Conservation (phyloP, 106 monocot species). For the Phalaenopsis aphrodite region DNA sequence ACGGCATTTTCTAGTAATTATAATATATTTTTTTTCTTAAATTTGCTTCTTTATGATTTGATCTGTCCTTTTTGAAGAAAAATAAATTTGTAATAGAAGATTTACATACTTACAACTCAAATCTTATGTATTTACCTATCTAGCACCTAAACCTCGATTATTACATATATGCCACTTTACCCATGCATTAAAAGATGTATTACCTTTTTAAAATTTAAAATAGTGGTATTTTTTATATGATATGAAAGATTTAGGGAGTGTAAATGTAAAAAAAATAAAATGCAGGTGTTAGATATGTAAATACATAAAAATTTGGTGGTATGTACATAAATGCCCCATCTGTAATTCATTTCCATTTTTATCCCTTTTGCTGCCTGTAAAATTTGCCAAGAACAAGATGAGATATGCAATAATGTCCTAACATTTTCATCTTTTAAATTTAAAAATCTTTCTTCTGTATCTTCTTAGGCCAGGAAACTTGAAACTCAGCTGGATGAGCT, state of each 20-base stretch:
- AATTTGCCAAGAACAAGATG: not conserved
- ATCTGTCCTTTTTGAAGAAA: not conserved
- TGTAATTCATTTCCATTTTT: not conserved
- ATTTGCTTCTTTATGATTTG: not conserved
- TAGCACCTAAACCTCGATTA: too few relatives aligned
- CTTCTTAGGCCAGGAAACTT: conserved; percentile 72
- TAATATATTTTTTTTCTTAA: not conserved
- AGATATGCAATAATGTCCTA: not conserved
- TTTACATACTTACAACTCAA: too few relatives aligned
- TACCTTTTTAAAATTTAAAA: too few relatives aligned
- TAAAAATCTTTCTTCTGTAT: not conserved
- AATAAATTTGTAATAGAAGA: not conserved
- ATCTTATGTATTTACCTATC: too few relatives aligned
- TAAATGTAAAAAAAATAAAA: too few relatives aligned
- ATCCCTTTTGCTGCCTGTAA: not conserved
- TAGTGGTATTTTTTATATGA: too few relatives aligned
- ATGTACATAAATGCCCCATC: not conserved
- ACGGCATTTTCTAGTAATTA: not conserved
- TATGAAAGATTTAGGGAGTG: too few relatives aligned
- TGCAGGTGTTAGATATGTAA: too few relatives aligned
- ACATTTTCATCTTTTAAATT: not conserved
- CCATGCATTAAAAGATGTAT: too few relatives aligned
- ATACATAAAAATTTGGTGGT: too few relatives aligned
- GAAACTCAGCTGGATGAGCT: conserved; percentile 88
- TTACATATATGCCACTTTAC: too few relatives aligned